phyloP scores from a whole-genome alignment of 805 yeast genomes.

The Candida stauntonica region DNA sequence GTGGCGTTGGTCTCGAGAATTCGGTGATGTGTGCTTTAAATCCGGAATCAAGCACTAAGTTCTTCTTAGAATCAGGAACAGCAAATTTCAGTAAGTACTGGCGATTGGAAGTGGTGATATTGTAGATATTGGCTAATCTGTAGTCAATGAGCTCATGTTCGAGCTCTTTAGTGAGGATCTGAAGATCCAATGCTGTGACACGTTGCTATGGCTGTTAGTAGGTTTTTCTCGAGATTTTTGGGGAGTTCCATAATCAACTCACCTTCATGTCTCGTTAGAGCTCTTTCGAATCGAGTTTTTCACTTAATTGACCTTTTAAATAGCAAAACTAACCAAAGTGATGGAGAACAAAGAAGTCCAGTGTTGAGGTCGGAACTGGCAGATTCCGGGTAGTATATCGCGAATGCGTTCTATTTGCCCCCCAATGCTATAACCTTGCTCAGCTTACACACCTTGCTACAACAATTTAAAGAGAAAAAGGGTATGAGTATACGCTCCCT shows the following conservation, averaged over 20 bases:
- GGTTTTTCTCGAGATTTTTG: neutral
- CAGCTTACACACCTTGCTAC: too few relatives aligned
- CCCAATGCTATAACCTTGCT: too few relatives aligned
- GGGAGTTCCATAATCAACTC: neutral
- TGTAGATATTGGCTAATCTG: slow-evolving; percentile 81
- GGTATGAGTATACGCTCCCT: too few relatives aligned
- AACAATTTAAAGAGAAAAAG: too few relatives aligned
- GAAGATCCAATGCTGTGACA: slow-evolving; percentile 78
- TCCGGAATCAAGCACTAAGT: slow-evolving; percentile 80
- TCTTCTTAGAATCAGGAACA: slow-evolving; percentile 75
- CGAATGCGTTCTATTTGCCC: too few relatives aligned
- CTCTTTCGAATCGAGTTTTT: neutral
- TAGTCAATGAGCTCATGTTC: slow-evolving; percentile 51
- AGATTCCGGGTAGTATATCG: too few relatives aligned
- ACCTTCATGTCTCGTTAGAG: slow-evolving; percentile 3
- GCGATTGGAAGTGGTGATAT: slow-evolving; percentile 63
- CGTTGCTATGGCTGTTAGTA: slow-evolving; percentile 53
- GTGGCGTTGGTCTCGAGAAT: slow-evolving; percentile 76
- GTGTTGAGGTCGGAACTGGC: too few relatives aligned
- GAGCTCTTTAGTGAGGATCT: slow-evolving; percentile 65
- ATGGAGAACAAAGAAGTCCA: too few relatives aligned
- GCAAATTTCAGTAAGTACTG: slow-evolving; percentile 79
- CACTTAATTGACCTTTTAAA: neutral
- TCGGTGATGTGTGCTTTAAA: slow-evolving; percentile 74
- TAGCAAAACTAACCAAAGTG: too few relatives aligned